Base-by-base conservation (phyloP, 2,329 filamentous ascomycete species). In the Parascedosporium putredinis region DNA sequence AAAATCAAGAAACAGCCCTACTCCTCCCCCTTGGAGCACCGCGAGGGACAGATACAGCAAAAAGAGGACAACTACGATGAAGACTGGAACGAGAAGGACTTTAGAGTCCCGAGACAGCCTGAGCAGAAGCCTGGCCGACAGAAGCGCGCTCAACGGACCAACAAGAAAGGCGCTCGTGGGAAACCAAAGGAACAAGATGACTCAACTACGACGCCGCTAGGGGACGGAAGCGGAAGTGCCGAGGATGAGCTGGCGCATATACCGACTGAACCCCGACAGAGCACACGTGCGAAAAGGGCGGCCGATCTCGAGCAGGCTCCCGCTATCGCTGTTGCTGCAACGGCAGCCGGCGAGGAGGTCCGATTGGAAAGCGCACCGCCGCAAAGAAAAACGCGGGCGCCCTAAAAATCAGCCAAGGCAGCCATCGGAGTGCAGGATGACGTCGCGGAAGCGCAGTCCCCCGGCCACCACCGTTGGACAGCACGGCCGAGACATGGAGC, bases 271-370 rank as follows among this genome's bases (percentile, higher is more conserved):
- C 29, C 16, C 14, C 47, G 31, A 49, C 22, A 23, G 44, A 45
- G 14, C n/a, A 20, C 24, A 33, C 31, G 45, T 55, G 52, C 40
- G 50, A 34, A 27, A 54, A 55, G 31, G 54, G 55, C 46, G 53
- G 56, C 27, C 52, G 23, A 20, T 10, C 20, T 20, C 23, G 23
- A 42, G 20, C 38, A 24, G 38, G 38, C 7, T 42, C 16, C 20
- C 7, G 18, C 38, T 23, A n/a, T n/a, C n/a, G n/a, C n/a, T n/a
- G n/a, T n/a, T n/a, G n/a, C n/a, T n/a, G n/a, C n/a, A n/a, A n/a
- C n/a, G n/a, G 3, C 54, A 2, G 38, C 20, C 5, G 38, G 16
- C 14, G 20, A 23, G 20, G 38, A 42, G 7, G 16, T 20, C 9
- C 55, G 8, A 53, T 36, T 12, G 2, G 38, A 42, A 20, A 42